Percentiles rank a stretch among this genome's conserved stretches.
phyloP scores from a whole-genome alignment of 768 basidiomycete genomes.

The Mrakia blollopis region DNA sequence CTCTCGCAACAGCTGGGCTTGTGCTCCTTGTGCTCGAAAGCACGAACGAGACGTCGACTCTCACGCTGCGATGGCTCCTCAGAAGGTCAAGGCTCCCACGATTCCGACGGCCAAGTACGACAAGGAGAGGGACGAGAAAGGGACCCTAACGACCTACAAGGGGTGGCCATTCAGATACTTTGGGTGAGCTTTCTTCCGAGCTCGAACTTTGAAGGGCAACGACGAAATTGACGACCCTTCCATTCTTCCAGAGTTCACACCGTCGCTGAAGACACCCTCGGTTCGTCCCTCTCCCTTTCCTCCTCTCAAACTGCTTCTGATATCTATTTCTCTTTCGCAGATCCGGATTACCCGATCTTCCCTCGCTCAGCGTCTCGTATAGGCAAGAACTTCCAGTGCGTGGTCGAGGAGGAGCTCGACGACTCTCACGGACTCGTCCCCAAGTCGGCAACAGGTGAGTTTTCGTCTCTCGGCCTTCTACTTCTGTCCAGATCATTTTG shows the following conservation, averaged over 20 bases:
- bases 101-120: constrained; percentile 11
- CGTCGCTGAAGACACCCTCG: constrained; percentile 83
- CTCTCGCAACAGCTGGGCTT: neutral
- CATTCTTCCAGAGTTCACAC: constrained; percentile 62
- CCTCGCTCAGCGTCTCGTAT: constrained; percentile 88
- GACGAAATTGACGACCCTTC: constrained; percentile 6
- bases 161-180: constrained; percentile 77
- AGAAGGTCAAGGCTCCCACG: constrained; percentile 9
- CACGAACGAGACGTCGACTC: constrained; percentile 16
- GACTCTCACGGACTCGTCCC: neutral
- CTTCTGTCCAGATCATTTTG: neutral
- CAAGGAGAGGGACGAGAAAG: constrained; percentile 5
- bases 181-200: constrained; percentile 57
- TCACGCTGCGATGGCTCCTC: neutral
- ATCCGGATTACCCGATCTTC: constrained; percentile 94
- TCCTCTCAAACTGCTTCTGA: constrained; percentile 19
- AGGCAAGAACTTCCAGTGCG: constrained; percentile 74
- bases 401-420: constrained; percentile 3
- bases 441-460: neutral
- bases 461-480: too few species aligned
- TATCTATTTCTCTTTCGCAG: constrained; percentile 48
- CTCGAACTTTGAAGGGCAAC: neutral
- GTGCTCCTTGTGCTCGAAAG: constrained; percentile 17
- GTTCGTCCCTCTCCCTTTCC: constrained; percentile 47
- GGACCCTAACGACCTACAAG: constrained; percentile 28